Base-by-base conservation (phyloP, 2,329 filamentous ascomycete species). In the Fusarium equiseti region DNA sequence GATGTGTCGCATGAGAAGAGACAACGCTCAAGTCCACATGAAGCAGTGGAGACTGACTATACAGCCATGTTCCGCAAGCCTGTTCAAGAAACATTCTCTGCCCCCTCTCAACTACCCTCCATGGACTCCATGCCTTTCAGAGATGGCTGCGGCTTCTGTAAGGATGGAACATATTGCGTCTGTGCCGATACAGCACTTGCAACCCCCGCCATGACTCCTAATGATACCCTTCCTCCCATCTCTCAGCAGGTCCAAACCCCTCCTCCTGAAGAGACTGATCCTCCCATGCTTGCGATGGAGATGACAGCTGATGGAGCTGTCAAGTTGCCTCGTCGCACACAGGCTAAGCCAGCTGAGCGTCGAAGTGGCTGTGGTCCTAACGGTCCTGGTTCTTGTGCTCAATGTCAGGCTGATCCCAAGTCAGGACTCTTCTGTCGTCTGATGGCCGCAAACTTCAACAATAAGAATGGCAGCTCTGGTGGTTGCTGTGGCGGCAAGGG, bases 381-480 rank as follows among this genome's bases (percentile, higher is more conserved):
- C 56, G 92, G 92, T 0, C 93, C 93, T 1, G 93, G 93, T 12
- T 92, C 91, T 18, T 96, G 93, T 77, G 88, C 91, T 6, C 92
- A 95, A 81, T 96, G 93, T 77, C 86, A 91, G 63, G 85, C 89
- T 3, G 92, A 95, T 77, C 92, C 93, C 20, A 91, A 91, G 77
- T 93, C 92, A 5, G 93, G 92, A 3, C 87, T 95, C 40, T 96
- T 96, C 83, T 96, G 93, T 80, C 91, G 93, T 68, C 91, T 92
- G 13, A 88, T 95, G 55, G 92, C 92, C 26, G 92, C 92, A 66
- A 91, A 84, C 71, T 82, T 88, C 64, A 82, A 84, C 63, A 83
- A 83, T 64, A 81, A 83, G 51, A 76, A 78, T 22, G 79, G 80
- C 26, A 62, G 67, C 29, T 65, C 77, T 35, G 68, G 85, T 20